phyloP scores from a whole-genome alignment of 192 early-diverging fungal species.

The Entomortierella chlamydospora region DNA sequence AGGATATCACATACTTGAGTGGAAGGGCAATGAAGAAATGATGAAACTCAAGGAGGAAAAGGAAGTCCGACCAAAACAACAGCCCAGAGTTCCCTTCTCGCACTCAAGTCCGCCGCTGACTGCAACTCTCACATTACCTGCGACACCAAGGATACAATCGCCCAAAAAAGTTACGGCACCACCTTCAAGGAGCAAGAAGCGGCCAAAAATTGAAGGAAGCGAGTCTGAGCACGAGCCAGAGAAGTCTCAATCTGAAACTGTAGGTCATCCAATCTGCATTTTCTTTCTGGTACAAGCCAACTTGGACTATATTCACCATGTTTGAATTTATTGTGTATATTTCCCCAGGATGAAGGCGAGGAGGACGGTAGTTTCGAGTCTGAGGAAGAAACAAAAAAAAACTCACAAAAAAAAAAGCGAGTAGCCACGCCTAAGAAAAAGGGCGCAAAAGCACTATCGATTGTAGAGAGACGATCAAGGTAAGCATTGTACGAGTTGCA shows the following conservation, averaged over 20 bases:
- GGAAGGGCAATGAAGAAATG: constrained; percentile 40
- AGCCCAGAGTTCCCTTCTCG: neutral
- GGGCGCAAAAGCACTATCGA: neutral
- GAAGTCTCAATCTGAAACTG: neutral
- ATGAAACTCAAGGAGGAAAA: constrained; percentile 32
- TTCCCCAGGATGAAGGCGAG: neutral
- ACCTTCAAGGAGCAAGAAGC: neutral
- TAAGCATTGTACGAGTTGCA: constrained; percentile 7
- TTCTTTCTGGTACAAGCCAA: too few relatives aligned
- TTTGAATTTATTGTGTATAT: neutral
- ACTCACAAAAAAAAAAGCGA: neutral
- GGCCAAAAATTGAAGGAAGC: neutral
- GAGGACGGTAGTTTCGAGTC: neutral
- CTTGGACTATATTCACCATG: too few relatives aligned
- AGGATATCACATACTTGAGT: constrained; percentile 32
- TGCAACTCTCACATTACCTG: neutral
- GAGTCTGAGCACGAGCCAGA: constrained; percentile 1
- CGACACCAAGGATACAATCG: neutral
- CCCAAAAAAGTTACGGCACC: neutral
- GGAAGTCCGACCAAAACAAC: constrained; percentile 13
- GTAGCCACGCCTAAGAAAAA: neutral
- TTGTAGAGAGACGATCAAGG: neutral
- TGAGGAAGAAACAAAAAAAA: neutral
- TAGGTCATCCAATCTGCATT: neutral
- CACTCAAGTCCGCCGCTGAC: neutral